Evolutionary conservation across 495 filamentous ascomycete genomes (phyloP).

Genomic region (Daldinia concentrica): DNA sequence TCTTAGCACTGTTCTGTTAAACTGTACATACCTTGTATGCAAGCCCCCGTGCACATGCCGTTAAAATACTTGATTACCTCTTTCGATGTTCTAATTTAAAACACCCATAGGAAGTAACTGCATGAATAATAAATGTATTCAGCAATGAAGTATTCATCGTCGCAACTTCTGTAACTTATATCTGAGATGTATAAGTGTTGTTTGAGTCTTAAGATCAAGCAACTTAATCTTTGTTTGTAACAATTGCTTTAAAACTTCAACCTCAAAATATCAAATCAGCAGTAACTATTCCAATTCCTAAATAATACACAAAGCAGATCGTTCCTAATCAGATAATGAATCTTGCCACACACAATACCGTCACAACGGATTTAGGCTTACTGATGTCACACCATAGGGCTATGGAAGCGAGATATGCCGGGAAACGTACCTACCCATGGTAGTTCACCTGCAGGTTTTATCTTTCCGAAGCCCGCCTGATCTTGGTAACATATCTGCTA

Average conservation of each 20-base stretch:
- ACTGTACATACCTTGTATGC: no score
- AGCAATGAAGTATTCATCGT: no score
- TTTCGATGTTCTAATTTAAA: not conserved
- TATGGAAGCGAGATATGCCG: not conserved
- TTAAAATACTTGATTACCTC: not conserved
- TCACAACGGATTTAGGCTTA: not conserved
- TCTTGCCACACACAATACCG: not conserved
- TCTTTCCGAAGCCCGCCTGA: not conserved
- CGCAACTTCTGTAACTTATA: no score
- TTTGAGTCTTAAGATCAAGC: no score
- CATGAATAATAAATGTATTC: no score
- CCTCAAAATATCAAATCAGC: not conserved
- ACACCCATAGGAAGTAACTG: no score
- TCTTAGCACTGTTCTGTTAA: slow-evolving; percentile 13
- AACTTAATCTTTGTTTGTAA: no score
- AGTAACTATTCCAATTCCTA: not conserved
- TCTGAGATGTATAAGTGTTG: no score
- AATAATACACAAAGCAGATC: not conserved
- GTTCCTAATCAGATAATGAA: not conserved
- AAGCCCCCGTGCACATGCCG: not conserved
- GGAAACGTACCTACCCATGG: not conserved
- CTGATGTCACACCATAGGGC: not conserved
- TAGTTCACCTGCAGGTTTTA: slow-evolving; percentile 5
- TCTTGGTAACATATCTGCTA: not conserved
- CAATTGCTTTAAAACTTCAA: no score